Evolutionary conservation across 1,284 basidiomycete species (phyloP).

Genomic region (Apiotrichum gracile): DNA sequence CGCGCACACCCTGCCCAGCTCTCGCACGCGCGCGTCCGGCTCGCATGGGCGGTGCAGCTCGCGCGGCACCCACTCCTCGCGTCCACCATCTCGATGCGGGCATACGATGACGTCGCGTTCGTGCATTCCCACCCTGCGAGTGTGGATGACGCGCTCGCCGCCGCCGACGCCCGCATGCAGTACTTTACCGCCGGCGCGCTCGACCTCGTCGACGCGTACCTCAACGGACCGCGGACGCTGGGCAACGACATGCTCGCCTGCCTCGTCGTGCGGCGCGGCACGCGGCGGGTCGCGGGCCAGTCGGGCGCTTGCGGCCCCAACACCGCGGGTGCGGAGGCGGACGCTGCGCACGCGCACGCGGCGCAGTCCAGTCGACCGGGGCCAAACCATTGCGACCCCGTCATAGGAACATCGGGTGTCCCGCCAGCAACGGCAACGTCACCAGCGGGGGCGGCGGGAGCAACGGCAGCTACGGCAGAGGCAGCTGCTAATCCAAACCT

Average conservation of each 20-base stretch:
- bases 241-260: constrained; percentile 60
- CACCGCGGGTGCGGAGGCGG: no score
- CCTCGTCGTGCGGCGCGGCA: constrained; percentile 51
- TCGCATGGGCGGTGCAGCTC: constrained; percentile 61
- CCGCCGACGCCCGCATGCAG: constrained; percentile 14
- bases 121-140: constrained; percentile 48
- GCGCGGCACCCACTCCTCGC: constrained; percentile 63
- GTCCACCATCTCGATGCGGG: constrained; percentile 48
- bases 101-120: constrained; percentile 61
- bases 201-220: constrained; percentile 3
- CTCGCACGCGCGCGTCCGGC: constrained; percentile 51
- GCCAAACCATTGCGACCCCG: no score
- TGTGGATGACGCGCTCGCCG: constrained; percentile 12
- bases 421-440: not conserved
- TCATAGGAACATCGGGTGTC: no score
- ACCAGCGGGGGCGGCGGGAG: not conserved
- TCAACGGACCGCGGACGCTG: constrained; percentile 49
- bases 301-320: not conserved
- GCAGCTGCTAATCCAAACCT: constrained; percentile 35
- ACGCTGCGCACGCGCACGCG: no score
- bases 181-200: constrained; percentile 2
- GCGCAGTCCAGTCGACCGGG: no score
- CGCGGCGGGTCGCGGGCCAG: constrained; percentile 31
- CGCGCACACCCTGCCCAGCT: constrained; percentile 51
- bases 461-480: not conserved